Evolutionary conservation across 2,329 filamentous ascomycete genomes (phyloP).

Genomic region (Achaetomium macrosporum): DNA sequence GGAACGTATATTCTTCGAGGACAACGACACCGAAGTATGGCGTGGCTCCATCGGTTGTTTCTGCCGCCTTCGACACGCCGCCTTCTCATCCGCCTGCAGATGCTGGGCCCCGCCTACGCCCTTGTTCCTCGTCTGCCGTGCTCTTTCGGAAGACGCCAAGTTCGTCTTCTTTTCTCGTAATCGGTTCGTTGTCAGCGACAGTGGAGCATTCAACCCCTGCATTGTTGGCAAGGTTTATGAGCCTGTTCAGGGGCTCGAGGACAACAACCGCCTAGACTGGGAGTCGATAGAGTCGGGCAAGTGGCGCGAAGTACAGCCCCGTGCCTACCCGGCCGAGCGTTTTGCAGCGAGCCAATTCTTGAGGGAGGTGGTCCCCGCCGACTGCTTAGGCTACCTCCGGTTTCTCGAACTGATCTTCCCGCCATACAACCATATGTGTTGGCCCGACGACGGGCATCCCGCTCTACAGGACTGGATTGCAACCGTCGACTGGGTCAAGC

Average conservation of each 20-base stretch:
- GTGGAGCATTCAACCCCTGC: too few species aligned
- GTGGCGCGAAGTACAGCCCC: not conserved
- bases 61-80: not conserved
- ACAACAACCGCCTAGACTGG: too few species aligned
- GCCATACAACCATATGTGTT: not conserved
- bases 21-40: too few species aligned
- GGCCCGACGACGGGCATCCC: not conserved
- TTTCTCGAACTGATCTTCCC: not conserved
- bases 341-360: not conserved
- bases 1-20: too few species aligned
- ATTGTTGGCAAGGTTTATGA: too few species aligned
- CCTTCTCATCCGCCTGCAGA: not conserved
- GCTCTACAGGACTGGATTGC: not conserved
- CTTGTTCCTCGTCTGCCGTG: not conserved
- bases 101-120: constrained; percentile 1
- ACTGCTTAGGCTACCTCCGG: not conserved
- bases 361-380: not conserved
- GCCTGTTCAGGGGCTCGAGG: not conserved
- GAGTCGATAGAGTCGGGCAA: too few species aligned
- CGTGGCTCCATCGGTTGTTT: constrained; percentile 9
- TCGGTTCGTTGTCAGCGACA: not conserved
- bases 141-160: not conserved
- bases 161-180: not conserved
- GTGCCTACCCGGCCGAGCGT: not conserved
- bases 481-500: not conserved